Evolutionary conservation across 176 grass and related monocot species (phyloP).

Genomic region (Poa annua): DNA sequence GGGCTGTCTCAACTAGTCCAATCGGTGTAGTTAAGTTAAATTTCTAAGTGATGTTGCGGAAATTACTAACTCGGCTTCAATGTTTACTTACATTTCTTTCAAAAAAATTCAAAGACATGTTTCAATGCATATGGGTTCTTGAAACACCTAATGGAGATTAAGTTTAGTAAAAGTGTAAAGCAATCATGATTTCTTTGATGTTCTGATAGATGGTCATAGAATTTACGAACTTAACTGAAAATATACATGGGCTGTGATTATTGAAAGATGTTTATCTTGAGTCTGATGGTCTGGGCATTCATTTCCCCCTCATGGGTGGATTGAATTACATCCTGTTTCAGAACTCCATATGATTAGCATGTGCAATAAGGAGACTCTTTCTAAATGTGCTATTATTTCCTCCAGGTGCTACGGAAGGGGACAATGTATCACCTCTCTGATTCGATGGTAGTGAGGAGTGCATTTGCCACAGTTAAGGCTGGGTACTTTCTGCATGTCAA

Average conservation of each 20-base stretch:
- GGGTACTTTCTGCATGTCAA: constrained; percentile 68
- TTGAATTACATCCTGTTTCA: background rate
- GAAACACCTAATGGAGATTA: background rate
- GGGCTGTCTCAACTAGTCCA: background rate
- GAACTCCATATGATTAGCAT: constrained; percentile 2
- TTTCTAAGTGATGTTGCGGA: background rate
- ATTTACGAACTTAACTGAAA: background rate
- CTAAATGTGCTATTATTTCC: constrained; percentile 46
- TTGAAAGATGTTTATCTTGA: constrained; percentile 24
- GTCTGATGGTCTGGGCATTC: background rate
- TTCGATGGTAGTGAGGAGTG: constrained; percentile 58
- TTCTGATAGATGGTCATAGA: background rate
- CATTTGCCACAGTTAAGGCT: constrained; percentile 49
- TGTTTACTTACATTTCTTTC: background rate
- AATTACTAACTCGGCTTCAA: background rate
- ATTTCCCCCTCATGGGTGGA: background rate
- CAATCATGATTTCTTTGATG: background rate
- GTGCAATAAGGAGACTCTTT: constrained; percentile 23
- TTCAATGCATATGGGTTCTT: background rate
- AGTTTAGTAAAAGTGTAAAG: background rate
- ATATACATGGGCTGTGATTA: background rate
- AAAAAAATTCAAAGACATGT: background rate
- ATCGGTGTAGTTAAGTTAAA: background rate
- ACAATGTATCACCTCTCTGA: constrained; percentile 67
- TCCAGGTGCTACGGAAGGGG: constrained; percentile 58